Percentiles rank a stretch among this genome's conserved stretches.
Conservation (phyloP, 1,284 basidiomycete species). For the Tilletia caries region DNA sequence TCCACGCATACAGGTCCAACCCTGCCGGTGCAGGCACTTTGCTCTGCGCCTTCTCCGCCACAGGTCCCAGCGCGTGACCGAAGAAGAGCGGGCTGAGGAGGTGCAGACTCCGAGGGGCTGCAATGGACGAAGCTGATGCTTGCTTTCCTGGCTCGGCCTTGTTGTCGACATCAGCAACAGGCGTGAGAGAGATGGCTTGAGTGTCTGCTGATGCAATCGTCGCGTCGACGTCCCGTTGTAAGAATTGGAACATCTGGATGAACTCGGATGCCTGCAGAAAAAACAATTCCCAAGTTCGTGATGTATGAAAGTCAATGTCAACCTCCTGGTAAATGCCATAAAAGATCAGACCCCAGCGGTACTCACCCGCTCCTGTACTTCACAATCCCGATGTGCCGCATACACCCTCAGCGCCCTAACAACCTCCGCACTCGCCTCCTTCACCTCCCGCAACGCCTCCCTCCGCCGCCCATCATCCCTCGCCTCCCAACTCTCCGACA, state of each 20-base stretch:
- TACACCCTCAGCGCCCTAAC: conserved; percentile 62
- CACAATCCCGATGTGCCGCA: conserved; percentile 65
- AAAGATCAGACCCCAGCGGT: neutral
- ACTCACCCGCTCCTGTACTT: conserved; percentile 80
- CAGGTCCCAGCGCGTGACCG: conserved; percentile 77
- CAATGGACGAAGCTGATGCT: neutral
- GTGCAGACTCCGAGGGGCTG: conserved; percentile 58
- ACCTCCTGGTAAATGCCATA: too few species aligned
- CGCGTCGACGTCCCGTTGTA: conserved; percentile 69
- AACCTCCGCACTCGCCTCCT: conserved; percentile 64
- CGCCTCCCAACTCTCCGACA: conserved; percentile 68
- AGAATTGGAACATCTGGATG: conserved; percentile 72
- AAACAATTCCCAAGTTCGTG: too few species aligned
- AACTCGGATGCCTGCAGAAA: conserved; percentile 64
- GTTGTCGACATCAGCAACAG: too few species aligned
- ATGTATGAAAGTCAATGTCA: too few species aligned
- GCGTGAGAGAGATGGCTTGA: too few species aligned
- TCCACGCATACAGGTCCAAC: conserved; percentile 78
- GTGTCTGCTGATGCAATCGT: neutral
- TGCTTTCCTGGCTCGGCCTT: neutral
- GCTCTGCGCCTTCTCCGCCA: conserved; percentile 74
- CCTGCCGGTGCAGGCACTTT: conserved; percentile 77
- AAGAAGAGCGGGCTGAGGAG: conserved; percentile 79
- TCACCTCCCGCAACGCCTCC: conserved; percentile 65
- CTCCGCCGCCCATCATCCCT: conserved; percentile 65